Percentiles rank a stretch among this genome's conserved stretches.
Conservation (phyloP, 352 stramenopile genomes). For the Phytopythium oedochilum region DNA sequence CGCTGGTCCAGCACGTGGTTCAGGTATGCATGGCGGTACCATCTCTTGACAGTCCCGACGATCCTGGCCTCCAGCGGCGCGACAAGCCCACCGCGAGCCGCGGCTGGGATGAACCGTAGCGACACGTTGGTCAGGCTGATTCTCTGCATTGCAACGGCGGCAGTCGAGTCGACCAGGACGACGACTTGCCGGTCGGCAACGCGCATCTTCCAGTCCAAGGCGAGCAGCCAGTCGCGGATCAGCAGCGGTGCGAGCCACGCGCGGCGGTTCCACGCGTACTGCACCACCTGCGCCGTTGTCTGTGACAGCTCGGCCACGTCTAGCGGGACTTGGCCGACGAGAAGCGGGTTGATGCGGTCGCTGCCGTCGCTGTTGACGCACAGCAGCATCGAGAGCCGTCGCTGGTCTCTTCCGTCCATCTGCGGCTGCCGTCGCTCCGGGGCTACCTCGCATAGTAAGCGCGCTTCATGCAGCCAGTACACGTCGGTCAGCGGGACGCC, state of each 20-base stretch:
- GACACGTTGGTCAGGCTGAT: slow-evolving; percentile 59
- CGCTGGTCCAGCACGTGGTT: slow-evolving; percentile 35
- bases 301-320: slow-evolving; percentile 3
- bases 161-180: slow-evolving; percentile 55
- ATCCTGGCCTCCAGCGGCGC: slow-evolving; percentile 36
- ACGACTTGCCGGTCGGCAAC: slow-evolving; percentile 65
- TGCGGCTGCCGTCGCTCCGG: slow-evolving; percentile 25
- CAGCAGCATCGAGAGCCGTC: slow-evolving; percentile 55
- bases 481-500: slow-evolving; percentile 49
- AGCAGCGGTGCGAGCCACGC: slow-evolving; percentile 70
- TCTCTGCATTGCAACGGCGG: slow-evolving; percentile 54
- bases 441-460: slow-evolving; percentile 41
- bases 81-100: slow-evolving; percentile 32
- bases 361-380: slow-evolving; percentile 65
- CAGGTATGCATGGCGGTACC: slow-evolving; percentile 50
- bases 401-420: slow-evolving; percentile 2
- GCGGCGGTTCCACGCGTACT: slow-evolving; percentile 68
- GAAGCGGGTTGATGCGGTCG: slow-evolving; percentile 65
- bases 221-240: slow-evolving; percentile 72
- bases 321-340: slow-evolving; percentile 42
- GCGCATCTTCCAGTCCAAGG: slow-evolving; percentile 76
- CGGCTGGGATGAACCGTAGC: slow-evolving; percentile 34
- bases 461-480: slow-evolving; percentile 76
- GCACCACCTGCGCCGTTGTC: slow-evolving; percentile 18
- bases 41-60: slow-evolving; percentile 41